Conservation (phyloP, 169 alveolate species). For the Plasmodium sp. region DNA sequence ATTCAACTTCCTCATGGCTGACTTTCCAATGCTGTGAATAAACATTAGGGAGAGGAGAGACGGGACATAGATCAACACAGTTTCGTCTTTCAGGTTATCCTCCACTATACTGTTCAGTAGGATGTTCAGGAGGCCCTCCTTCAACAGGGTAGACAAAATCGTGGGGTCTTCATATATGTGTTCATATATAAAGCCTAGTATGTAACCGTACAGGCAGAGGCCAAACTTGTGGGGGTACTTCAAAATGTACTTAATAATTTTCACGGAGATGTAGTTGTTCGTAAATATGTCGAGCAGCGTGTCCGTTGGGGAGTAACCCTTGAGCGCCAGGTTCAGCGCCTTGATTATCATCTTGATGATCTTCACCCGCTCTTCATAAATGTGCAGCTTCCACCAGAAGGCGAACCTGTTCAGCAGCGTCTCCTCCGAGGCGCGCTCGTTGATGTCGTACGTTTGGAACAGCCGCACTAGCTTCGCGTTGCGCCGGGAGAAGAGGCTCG, state of each 20-base stretch:
- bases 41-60: constrained; percentile 79
- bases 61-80: constrained; percentile 78
- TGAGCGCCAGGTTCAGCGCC: constrained; percentile 54
- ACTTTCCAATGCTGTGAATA: constrained; percentile 82
- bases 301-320: constrained; percentile 73
- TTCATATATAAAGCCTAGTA: constrained; percentile 80
- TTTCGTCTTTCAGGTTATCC: constrained; percentile 82
- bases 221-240: constrained; percentile 79
- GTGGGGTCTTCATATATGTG: constrained; percentile 84
- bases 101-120: constrained; percentile 78
- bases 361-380: constrained; percentile 58
- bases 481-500: constrained; percentile 16
- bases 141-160: constrained; percentile 79
- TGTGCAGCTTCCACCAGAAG: constrained; percentile 55
- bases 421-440: constrained; percentile 23
- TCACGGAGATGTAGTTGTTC: constrained; percentile 54
- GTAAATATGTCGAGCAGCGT: constrained; percentile 67
- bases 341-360: constrained; percentile 56
- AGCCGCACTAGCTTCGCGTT: background rate
- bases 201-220: constrained; percentile 80
- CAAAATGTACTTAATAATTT: constrained; percentile 76
- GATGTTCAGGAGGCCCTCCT: constrained; percentile 79
- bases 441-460: constrained; percentile 25
- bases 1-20: constrained; percentile 76
- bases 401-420: constrained; percentile 22